Conservation (phyloP, 176 grass and related monocot genomes). For the Bolboschoenus planiculmis region DNA sequence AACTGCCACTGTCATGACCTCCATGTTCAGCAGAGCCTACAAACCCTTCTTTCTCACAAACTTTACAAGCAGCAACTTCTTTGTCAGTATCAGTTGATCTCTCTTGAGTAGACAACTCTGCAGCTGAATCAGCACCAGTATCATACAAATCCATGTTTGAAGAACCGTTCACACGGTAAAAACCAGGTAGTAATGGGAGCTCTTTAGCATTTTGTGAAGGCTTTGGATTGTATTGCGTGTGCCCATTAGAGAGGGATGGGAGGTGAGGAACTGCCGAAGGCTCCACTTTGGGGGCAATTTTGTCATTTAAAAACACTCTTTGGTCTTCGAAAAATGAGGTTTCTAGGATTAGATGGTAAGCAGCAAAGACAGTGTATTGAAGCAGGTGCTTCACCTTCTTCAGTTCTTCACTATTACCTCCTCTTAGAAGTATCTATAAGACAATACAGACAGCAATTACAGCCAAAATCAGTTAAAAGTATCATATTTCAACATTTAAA, state of each 20-base stretch:
- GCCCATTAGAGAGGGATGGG: slow-evolving; percentile 19
- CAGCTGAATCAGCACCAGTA: slow-evolving; percentile 36
- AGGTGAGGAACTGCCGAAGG: slow-evolving; percentile 20
- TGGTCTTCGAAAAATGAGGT: slow-evolving; percentile 93
- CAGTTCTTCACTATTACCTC: slow-evolving; percentile 58
- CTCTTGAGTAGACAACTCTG: slow-evolving; percentile 41
- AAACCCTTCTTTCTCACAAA: not conserved
- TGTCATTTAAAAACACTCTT: slow-evolving; percentile 51
- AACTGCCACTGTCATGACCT: slow-evolving; percentile 13
- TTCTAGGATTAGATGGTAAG: slow-evolving; percentile 83
- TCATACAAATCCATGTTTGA: slow-evolving; percentile 51
- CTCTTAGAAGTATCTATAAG: slow-evolving; percentile 72
- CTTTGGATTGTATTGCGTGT: slow-evolving; percentile 12
- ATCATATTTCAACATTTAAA: not conserved
- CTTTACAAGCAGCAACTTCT: slow-evolving; percentile 5
- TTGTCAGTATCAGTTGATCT: slow-evolving; percentile 24
- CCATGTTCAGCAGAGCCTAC: slow-evolving; percentile 22
- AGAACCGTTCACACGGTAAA: slow-evolving; percentile 37
- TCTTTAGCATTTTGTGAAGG: slow-evolving; percentile 18
- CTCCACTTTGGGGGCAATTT: slow-evolving; percentile 24
- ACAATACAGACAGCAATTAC: not conserved
- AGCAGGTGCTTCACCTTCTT: slow-evolving; percentile 85
- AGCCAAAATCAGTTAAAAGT: not conserved
- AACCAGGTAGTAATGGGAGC: slow-evolving; percentile 20
- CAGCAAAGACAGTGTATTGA: slow-evolving; percentile 88